Evolutionary conservation across 768 basidiomycete species (phyloP).

Genomic region (Collybiopsis confluens): DNA sequence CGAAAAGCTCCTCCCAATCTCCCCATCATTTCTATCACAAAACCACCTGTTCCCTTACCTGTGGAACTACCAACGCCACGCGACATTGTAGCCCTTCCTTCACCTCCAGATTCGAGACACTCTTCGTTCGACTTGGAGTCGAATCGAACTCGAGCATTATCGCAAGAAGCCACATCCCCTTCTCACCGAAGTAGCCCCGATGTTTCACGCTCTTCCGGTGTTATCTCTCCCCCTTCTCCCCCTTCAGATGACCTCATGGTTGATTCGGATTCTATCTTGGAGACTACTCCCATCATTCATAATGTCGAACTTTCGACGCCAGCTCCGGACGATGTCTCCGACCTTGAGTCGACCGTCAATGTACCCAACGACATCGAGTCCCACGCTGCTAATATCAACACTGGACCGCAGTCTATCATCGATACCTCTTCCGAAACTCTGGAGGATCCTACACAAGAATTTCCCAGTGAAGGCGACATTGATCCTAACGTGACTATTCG

Average conservation of each 20-base stretch:
- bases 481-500: slow-evolving; percentile 46
- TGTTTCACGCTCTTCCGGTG: slow-evolving; percentile 1
- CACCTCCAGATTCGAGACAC: slow-evolving; percentile 41
- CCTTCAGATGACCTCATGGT: slow-evolving; percentile 40
- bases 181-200: slow-evolving; percentile 6
- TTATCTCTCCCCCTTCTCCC: slow-evolving; percentile 13
- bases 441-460: neutral
- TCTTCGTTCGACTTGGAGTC: slow-evolving; percentile 41
- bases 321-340: slow-evolving; percentile 7
- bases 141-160: slow-evolving; percentile 34
- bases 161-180: slow-evolving; percentile 19
- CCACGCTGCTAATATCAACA: neutral
- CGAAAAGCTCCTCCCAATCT: slow-evolving; percentile 23
- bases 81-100: slow-evolving; percentile 47
- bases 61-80: slow-evolving; percentile 63
- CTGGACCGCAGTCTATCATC: no score
- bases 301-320: slow-evolving; percentile 13
- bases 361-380: no score
- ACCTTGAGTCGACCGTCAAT: neutral
- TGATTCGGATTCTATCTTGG: slow-evolving; percentile 34
- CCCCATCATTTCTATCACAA: slow-evolving; percentile 62
- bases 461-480: slow-evolving; percentile 11
- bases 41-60: slow-evolving; percentile 67
- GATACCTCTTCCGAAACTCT: slow-evolving; percentile 8
- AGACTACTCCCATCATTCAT: slow-evolving; percentile 33